Conservation (phyloP, 345 rosid genomes). For the Brassica rapa region DNA sequence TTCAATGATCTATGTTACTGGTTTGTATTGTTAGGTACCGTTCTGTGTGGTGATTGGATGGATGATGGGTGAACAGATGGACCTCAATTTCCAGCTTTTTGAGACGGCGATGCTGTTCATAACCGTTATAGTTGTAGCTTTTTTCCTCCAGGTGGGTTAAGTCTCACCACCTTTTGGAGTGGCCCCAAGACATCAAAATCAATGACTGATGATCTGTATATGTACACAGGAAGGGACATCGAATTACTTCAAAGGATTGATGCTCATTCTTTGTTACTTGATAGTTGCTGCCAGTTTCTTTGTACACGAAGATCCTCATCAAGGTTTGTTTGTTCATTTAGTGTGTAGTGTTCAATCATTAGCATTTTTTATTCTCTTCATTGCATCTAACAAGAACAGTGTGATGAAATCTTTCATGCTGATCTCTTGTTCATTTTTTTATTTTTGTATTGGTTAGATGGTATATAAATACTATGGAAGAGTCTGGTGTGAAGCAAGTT, state of each 20-base stretch:
- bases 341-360: too few relatives aligned
- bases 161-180: background rate
- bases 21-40: slow-evolving; percentile 52
- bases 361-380: too few relatives aligned
- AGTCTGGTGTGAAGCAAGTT: slow-evolving; percentile 34
- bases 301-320: slow-evolving; percentile 63
- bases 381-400: background rate
- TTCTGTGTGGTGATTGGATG: slow-evolving; percentile 83
- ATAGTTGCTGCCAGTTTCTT: slow-evolving; percentile 87
- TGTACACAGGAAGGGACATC: slow-evolving; percentile 79
- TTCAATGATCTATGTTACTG: slow-evolving; percentile 1
- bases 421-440: background rate
- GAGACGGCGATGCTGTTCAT: slow-evolving; percentile 89
- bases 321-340: slow-evolving; percentile 35
- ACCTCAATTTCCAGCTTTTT: slow-evolving; percentile 80
- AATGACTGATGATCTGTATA: slow-evolving; percentile 10
- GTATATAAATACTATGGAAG: slow-evolving; percentile 24
- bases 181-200: background rate
- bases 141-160: slow-evolving; percentile 67
- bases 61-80: slow-evolving; percentile 86
- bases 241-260: slow-evolving; percentile 80
- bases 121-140: slow-evolving; percentile 80
- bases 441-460: slow-evolving; percentile 24
- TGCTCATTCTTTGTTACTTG: slow-evolving; percentile 84
- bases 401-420: background rate